phyloP scores from a whole-genome alignment of 1,284 basidiomycete species.

The Marasmius oreades region DNA sequence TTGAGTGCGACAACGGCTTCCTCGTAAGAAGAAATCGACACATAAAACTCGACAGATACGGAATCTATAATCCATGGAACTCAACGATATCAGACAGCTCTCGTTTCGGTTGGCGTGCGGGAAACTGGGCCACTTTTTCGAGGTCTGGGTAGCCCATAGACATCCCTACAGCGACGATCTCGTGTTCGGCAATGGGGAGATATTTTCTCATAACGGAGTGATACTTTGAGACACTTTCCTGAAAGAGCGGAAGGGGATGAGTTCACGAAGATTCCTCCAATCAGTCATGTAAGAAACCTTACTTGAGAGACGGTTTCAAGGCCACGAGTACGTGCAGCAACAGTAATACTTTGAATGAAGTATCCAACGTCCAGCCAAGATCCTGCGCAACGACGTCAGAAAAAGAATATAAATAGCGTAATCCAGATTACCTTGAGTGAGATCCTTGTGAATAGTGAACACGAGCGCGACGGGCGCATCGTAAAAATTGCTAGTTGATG shows the following conservation, averaged over 20 bases:
- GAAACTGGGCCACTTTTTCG: slow-evolving; percentile 16
- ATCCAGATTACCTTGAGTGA: slow-evolving; percentile 13
- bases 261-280: neutral
- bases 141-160: slow-evolving; percentile 19
- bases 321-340: slow-evolving; percentile 20
- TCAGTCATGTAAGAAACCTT: neutral
- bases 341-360: slow-evolving; percentile 18
- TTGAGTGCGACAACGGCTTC: too few species aligned
- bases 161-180: slow-evolving; percentile 16
- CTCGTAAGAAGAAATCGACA: too few species aligned
- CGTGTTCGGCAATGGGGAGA: slow-evolving; percentile 16
- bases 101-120: slow-evolving; percentile 16
- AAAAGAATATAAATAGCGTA: neutral
- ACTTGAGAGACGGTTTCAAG: slow-evolving; percentile 17
- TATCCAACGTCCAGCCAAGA: slow-evolving; percentile 20
- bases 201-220: slow-evolving; percentile 16
- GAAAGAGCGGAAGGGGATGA: neutral
- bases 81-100: slow-evolving; percentile 17
- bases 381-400: slow-evolving; percentile 4
- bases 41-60: too few species aligned
- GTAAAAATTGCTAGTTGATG: slow-evolving; percentile 6
- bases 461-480: slow-evolving; percentile 17
- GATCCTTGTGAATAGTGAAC: slow-evolving; percentile 18
- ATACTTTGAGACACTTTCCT: slow-evolving; percentile 16
- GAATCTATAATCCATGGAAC: slow-evolving; percentile 1